phyloP scores from a whole-genome alignment of 257 asterid species.

The Ballota nigra region DNA sequence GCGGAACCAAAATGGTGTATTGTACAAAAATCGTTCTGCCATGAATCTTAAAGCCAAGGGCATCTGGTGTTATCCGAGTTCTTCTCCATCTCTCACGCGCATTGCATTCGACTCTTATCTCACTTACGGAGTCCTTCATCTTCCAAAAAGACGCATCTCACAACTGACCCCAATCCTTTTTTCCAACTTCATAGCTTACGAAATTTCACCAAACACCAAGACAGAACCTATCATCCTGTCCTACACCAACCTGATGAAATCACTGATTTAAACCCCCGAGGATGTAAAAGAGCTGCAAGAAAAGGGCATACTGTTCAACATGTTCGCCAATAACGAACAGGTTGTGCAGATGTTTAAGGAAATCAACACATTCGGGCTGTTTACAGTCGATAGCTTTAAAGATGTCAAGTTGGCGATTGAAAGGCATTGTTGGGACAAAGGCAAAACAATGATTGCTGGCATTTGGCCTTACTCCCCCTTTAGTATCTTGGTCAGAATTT shows the following conservation, averaged over 20 bases:
- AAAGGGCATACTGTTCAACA: background rate
- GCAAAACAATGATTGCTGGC: too few relatives aligned
- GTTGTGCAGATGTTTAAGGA: slow-evolving; percentile 2
- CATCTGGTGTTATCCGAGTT: background rate
- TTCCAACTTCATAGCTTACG: slow-evolving; percentile 3
- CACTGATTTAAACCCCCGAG: slow-evolving; percentile 5
- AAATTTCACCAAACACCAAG: background rate
- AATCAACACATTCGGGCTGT: slow-evolving; percentile 17
- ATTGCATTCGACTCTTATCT: background rate
- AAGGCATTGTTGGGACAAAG: slow-evolving; percentile 3
- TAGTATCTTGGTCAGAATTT: too few relatives aligned
- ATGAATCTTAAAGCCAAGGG: slow-evolving; percentile 22
- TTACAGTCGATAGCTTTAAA: background rate
- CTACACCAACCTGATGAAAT: background rate
- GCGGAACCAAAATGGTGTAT: background rate
- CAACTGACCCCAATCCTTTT: background rate
- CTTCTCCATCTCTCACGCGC: background rate
- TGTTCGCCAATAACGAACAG: background rate
- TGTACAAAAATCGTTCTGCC: background rate
- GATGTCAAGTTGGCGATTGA: slow-evolving; percentile 4
- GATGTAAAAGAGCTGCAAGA: slow-evolving; percentile 21
- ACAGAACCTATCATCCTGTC: background rate
- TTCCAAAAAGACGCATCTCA: background rate
- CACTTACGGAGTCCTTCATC: background rate
- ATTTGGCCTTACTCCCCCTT: too few relatives aligned